These are phyloP conservation scores for Talaromyces amestolkiae DNA, from an alignment of 2,329 filamentous ascomycete genomes.

Conservation along the genomic window DNA sequence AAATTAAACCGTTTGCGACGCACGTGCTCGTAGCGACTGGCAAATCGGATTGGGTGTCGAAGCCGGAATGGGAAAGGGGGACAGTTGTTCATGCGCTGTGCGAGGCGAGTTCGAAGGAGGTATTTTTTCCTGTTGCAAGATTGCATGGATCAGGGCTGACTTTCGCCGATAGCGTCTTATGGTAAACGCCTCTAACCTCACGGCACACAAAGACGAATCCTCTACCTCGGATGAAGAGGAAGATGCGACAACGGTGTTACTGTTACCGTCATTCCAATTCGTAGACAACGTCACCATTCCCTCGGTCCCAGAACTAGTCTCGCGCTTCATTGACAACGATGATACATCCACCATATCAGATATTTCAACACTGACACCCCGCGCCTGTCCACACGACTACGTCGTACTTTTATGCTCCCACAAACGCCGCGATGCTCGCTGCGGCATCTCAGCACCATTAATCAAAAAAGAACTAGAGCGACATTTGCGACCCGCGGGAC, in stretches of 20 bases:
- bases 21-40: constrained; percentile 42
- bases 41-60: constrained; percentile 38
- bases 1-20: constrained; percentile 36
- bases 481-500: constrained; percentile 72
- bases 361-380: constrained; percentile 39
- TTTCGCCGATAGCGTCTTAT: constrained; percentile 29
- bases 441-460: constrained; percentile 82
- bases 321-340: constrained; percentile 54
- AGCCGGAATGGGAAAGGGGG: constrained; percentile 39
- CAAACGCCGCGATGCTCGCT: constrained; percentile 81
- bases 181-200: constrained; percentile 39
- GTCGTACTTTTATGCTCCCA: constrained; percentile 89
- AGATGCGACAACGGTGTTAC: constrained; percentile 66
- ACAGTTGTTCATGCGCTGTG: constrained; percentile 51
- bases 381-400: constrained; percentile 72
- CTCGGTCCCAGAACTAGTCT: constrained; percentile 64
- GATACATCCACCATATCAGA: constrained; percentile 20
- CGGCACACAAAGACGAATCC: constrained; percentile 21
- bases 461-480: constrained; percentile 78
- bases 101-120: constrained; percentile 54
- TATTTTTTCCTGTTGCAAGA: background rate
- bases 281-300: constrained; percentile 72
- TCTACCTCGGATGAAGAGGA: constrained; percentile 8
- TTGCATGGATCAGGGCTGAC: background rate
- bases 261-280: constrained; percentile 77